Evolutionary conservation across 805 yeast genomes (phyloP).

Genomic region (Yarrowia divulgata): DNA sequence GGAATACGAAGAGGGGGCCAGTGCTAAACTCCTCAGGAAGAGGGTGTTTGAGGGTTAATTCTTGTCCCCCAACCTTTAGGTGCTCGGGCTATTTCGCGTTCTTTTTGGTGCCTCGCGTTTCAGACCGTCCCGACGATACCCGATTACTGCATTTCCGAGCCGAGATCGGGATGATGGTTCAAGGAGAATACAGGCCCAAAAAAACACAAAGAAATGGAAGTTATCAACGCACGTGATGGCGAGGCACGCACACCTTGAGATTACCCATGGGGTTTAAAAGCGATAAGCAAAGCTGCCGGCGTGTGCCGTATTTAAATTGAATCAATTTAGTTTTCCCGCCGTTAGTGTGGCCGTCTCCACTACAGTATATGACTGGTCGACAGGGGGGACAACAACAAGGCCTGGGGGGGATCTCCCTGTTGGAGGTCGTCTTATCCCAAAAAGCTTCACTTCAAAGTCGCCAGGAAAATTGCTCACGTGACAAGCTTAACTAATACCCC

Average conservation of each 20-base stretch:
- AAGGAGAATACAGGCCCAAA: background rate
- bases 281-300: background rate
- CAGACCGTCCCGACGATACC: background rate
- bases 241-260: too few species aligned
- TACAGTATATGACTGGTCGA: background rate
- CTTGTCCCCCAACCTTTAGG: background rate
- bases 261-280: background rate
- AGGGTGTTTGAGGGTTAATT: background rate
- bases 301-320: background rate
- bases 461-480: constrained; percentile 9
- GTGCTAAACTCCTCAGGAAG: background rate
- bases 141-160: constrained; percentile 1
- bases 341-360: constrained; percentile 6
- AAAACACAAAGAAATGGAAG: background rate
- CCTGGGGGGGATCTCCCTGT: constrained; percentile 3
- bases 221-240: background rate
- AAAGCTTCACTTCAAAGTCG: background rate
- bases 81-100: background rate
- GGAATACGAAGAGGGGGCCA: background rate
- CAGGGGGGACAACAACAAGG: background rate
- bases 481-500: constrained; percentile 24
- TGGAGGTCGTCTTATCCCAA: background rate
- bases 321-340: background rate
- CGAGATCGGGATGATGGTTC: background rate
- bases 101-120: constrained; percentile 12